Base-by-base conservation (phyloP, 2,329 filamentous ascomycete species). In the Colletotrichum cordylinicola region DNA sequence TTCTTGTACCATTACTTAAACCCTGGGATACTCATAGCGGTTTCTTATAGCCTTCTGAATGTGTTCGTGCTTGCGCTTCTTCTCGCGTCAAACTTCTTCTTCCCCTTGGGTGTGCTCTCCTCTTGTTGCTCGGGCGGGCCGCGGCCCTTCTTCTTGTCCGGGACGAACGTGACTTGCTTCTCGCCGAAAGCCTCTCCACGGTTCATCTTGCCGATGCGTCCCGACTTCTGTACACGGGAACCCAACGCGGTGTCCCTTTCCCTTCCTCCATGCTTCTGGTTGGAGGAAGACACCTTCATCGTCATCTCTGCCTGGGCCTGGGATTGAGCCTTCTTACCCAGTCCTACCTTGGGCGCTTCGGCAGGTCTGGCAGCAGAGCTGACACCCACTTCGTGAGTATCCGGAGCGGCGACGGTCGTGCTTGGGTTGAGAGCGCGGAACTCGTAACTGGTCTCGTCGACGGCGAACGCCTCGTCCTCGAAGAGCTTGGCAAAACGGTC, bases 341-440 rank as follows among this genome's bases (percentile, higher is more conserved):
- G 69, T 27, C 76, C 68, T n/a, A 33, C 15, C 74, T 69, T 74
- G n/a, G 56, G 62, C 2, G 52, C 72, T 37, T 52, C 66, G 18
- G 33, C 72, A 65, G 75, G 67, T 35, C 27, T 33, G 13, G 67
- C 18, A 56, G 71, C 74, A 67, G 71, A 61, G 56, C 74, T 76
- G 71, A 74, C 61, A 67, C 71, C 74, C 24, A 76, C 67, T 37
- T 75, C 74, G 71, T 76, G 71, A 43, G 65, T 27, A 72, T 76
- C 77, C 74, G 70, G 77, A 77, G 77, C 68, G 29, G 67, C 43
- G n/a, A 75, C 72, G 33, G 67, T 81, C 6, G 95, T 97, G 84
- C 95, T 98, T 6, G 97, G 95, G 83, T 99, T 99, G 85, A 98
- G 92, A 61, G 93, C 90, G 75, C 93, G 91, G 88, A 98, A 99